A percentile compares a stretch with the other conserved stretches of the same genome.
These are phyloP conservation scores for Urochloa ruziziensis DNA, from an alignment of 176 grass and related monocot genomes.

Conservation along the genomic window DNA sequence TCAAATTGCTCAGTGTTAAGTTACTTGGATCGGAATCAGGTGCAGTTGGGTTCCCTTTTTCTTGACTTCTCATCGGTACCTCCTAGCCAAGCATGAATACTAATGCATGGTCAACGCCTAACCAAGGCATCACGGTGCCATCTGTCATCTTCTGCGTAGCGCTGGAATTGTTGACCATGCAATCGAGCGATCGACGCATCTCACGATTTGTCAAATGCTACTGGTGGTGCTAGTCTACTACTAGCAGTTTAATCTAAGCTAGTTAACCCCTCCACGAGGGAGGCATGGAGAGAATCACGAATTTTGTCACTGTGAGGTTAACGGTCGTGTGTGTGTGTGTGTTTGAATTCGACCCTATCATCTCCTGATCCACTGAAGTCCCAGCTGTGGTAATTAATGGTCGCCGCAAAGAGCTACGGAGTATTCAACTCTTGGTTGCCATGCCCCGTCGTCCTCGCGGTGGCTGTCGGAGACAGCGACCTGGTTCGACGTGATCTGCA, in stretches of 20 bases:
- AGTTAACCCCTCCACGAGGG: neutral
- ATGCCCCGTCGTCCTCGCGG: neutral
- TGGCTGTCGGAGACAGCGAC: neutral
- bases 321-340: neutral
- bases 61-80: neutral
- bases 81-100: neutral
- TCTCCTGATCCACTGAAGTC: neutral
- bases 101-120: neutral
- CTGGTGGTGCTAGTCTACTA: neutral
- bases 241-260: neutral
- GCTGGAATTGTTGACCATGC: neutral
- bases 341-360: neutral
- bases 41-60: neutral
- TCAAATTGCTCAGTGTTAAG: neutral
- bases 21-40: neutral
- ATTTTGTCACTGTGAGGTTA: no score
- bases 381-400: neutral
- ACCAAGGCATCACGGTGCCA: neutral
- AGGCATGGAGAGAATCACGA: no score
- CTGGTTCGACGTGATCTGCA: slow-evolving; percentile 5
- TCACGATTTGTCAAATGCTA: neutral
- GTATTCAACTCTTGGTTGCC: neutral
- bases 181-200: neutral
- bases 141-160: neutral
- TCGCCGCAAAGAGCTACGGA: neutral